Conservation (phyloP, 192 early-diverging fungal species). For the Podila epigama region DNA sequence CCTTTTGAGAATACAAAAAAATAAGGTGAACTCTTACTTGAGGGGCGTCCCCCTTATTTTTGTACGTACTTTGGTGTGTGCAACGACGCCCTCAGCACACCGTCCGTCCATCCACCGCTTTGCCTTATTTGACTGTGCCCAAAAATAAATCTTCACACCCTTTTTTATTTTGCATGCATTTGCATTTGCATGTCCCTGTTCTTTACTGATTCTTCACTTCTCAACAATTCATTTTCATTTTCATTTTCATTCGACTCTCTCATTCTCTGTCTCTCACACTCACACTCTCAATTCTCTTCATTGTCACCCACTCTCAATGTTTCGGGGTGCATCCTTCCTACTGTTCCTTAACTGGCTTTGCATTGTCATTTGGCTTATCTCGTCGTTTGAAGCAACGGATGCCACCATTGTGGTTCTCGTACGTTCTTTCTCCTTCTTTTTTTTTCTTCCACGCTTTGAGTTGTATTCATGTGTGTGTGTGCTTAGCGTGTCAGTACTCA, state of each 20-base stretch:
- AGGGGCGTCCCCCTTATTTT: not conserved
- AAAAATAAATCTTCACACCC: too few relatives aligned
- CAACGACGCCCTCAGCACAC: not conserved
- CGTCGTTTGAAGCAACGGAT: constrained; percentile 30
- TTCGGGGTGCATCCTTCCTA: constrained; percentile 35
- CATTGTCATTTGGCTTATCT: constrained; percentile 34
- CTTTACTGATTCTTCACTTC: not conserved
- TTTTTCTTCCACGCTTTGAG: too few relatives aligned
- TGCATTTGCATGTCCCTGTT: not conserved
- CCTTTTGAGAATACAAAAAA: too few relatives aligned
- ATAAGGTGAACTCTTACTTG: too few relatives aligned
- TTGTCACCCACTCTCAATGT: constrained; percentile 9
- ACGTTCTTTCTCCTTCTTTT: constrained; percentile 7
- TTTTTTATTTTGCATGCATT: too few relatives aligned
- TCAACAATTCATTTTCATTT: not conserved
- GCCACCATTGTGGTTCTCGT: constrained; percentile 51
- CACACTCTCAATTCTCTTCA: not conserved
- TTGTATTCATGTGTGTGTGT: too few relatives aligned
- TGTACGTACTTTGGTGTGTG: not conserved
- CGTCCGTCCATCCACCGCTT: too few relatives aligned
- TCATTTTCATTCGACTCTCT: not conserved
- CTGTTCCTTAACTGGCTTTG: constrained; percentile 31
- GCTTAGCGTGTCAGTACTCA: too few relatives aligned
- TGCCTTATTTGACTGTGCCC: too few relatives aligned
- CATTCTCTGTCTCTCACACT: not conserved